Evolutionary conservation across 1,284 basidiomycete genomes (phyloP), one percentile per base, ranked within the genome.

Genomic region (Fereydounia khargensis): DNA sequence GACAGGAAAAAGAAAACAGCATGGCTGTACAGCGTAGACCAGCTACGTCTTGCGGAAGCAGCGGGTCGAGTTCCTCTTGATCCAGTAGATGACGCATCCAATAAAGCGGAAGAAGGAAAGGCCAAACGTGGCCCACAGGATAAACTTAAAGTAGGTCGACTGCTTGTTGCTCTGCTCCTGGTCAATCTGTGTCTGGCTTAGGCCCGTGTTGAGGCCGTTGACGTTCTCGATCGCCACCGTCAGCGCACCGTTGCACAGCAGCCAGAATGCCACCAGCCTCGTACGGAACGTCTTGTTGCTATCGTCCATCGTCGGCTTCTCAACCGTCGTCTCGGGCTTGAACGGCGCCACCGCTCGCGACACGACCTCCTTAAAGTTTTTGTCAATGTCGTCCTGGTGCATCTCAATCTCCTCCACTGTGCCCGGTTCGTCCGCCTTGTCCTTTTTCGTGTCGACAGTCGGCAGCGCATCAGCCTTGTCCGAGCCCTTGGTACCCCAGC

Each of bases 381-480:
- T 84, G 73, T 97, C 92, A 35, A 96, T 85, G 73, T 95, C 91
- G 65, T 88, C 87, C 77, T 89, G 88, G 24, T 57, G 60, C 9
- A 55, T 47, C 32, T 70, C 73, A 33, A 69, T 62, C 84, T 84
- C 53, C 84, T 84, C 21, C 83, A 85, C 74, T 88, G 68, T 74
- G 39, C 70, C 86, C 6, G 86, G 84, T 7, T 81, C 80, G 44
- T 85, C 87, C 2, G 84, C 82, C 74, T 89, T 88, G 34, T 67
- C 69, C 47, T 70, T 73, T 39, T 78, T 55, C 86, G 91, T 11
- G 85, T 88, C 48, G 35, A 95, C 85, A 0, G 89, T 88, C 0
- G 92, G 94, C n/a, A 97, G 80, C 1, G 87, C 87, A 66, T 96
- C 92, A 0, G 85, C 91, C 76, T 94, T 92, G 79, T 97, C 94